Evolutionary conservation across 2,329 filamentous ascomycete species (phyloP), one percentile per base, ranked within the genome.

Genomic region (Aspergillus aculeatinus): DNA sequence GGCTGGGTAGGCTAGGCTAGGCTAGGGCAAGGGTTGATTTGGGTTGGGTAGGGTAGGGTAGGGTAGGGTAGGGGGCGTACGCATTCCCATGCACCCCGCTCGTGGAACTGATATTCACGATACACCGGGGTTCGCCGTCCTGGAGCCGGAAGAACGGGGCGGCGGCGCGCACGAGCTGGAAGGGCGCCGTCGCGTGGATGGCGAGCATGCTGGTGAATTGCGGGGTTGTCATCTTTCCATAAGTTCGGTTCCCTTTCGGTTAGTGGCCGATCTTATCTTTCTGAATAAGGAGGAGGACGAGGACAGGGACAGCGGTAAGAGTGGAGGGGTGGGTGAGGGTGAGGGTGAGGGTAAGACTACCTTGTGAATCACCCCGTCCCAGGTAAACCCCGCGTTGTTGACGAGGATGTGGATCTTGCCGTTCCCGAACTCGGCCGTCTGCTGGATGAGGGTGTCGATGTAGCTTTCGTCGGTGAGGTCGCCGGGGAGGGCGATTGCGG

Each of bases 341-440:
- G 2, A 21, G 21, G 21, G 21, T 21, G 21, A 21, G 21, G 21
- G 21, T 2, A 2, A 21, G 21, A 2, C 14, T 23, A 84, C 82
- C 79, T 95, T 96, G 82, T 96, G 91, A 66, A 96, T 92, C 44
- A 96, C 91, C 6, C 89, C 92, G 75, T 96, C 92, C 91, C 92
- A 96, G 0, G 92, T 96, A 78, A 91, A 96, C 48, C 91, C 92
- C 0, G 92, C 92, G 74, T 96, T 96, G 78, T 96, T 96, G 61
- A 96, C 90, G 59, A 96, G 89, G 73, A 95, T 89, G 76, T 96
- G 89, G 63, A 96, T 92, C 81, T 96, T 96, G 70, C 91, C 92
- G 65, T 84, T 81, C 60, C 92, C 92, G 72, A 96, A 96, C 51
- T 88, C 88, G 1, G 90, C 92, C 0, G 91, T 84, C 70, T 87